A percentile compares a stretch with the other conserved stretches of the same genome.
Evolutionary conservation across 169 alveolate genomes (phyloP).

Genomic region (Cryptosporidium sp.): DNA sequence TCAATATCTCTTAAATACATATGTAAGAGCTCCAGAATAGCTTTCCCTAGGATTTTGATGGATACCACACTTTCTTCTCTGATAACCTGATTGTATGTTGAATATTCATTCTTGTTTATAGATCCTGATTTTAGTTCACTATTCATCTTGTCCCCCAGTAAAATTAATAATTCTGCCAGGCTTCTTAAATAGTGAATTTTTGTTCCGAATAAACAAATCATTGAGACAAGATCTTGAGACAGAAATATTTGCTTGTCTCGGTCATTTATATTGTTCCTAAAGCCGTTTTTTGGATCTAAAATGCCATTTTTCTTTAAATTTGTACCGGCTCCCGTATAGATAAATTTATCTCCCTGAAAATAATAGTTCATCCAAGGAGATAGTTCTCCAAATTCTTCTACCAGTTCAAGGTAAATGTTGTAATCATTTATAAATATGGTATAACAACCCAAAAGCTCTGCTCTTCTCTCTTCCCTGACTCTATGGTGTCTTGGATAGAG

Average conservation of each 20-base stretch:
- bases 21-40: slow-evolving; percentile 1
- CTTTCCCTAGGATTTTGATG: neutral
- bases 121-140: neutral
- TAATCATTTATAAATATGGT: slow-evolving; percentile 1
- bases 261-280: too few relatives aligned
- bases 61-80: slow-evolving; percentile 3
- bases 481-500: slow-evolving; percentile 8
- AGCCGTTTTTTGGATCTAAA: neutral
- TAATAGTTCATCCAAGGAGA: slow-evolving; percentile 60
- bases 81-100: neutral
- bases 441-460: slow-evolving; percentile 8
- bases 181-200: slow-evolving; percentile 36
- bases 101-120: neutral
- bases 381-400: slow-evolving; percentile 14
- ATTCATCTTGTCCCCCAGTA: neutral
- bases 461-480: neutral
- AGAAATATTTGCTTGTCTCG: neutral
- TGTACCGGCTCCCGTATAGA: neutral
- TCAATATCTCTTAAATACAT: slow-evolving; percentile 8
- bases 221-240: slow-evolving; percentile 21
- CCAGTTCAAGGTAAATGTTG: neutral
- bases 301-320: neutral
- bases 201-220: slow-evolving; percentile 37
- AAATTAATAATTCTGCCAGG: slow-evolving; percentile 7
- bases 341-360: slow-evolving; percentile 30